A percentile compares a stretch with the other conserved stretches of the same genome.
Evolutionary conservation across 257 asterid species (phyloP).

Genomic region (Fraxinus excelsior): DNA sequence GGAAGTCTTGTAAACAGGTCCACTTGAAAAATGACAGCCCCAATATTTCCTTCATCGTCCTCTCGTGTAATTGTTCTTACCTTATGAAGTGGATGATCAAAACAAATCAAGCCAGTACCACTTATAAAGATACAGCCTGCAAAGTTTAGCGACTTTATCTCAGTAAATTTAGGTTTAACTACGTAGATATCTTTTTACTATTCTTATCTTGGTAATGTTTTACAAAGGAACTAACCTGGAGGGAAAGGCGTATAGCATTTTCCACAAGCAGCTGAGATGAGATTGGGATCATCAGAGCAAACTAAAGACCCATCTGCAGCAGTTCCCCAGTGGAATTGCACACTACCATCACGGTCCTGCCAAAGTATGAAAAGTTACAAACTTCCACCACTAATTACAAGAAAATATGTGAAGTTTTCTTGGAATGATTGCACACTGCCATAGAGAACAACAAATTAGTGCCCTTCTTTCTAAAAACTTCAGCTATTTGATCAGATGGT

Average conservation of each 20-base stretch:
- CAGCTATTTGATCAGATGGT: neutral
- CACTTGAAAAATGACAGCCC: conserved; percentile 54
- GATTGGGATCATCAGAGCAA: conserved; percentile 61
- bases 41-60: conserved; percentile 45
- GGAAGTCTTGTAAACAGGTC: conserved; percentile 53
- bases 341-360: neutral
- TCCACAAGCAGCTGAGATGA: conserved; percentile 57
- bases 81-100: conserved; percentile 58
- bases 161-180: neutral
- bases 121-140: conserved; percentile 68
- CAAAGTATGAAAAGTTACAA: neutral
- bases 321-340: conserved; percentile 73
- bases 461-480: no score
- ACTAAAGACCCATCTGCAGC: conserved; percentile 65
- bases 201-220: neutral
- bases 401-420: no score
- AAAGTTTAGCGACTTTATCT: neutral
- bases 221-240: conserved; percentile 43
- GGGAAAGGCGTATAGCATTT: conserved; percentile 63
- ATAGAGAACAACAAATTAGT: no score
- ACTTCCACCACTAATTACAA: no score
- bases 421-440: no score
- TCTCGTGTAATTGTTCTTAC: conserved; percentile 48
- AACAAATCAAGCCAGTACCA: conserved; percentile 49
- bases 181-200: neutral